Evolutionary conservation across 176 grass and related monocot genomes (phyloP).

Genomic region (Oryza coarctata): DNA sequence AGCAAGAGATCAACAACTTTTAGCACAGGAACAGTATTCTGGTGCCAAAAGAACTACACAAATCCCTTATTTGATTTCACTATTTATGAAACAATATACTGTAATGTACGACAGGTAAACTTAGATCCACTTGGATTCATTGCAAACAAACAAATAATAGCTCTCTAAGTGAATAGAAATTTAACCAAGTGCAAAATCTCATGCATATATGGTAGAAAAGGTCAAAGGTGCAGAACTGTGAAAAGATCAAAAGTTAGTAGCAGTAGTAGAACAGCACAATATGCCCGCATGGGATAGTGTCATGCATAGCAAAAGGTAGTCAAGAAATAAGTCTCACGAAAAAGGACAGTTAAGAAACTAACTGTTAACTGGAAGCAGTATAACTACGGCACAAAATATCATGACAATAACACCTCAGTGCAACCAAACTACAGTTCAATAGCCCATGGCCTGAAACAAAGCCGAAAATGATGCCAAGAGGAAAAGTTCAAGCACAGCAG

Average conservation of each 20-base stretch:
- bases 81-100: neutral
- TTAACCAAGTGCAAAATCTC: neutral
- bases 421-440: neutral
- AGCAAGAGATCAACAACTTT: neutral
- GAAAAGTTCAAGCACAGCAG: neutral
- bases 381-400: neutral
- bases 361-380: neutral
- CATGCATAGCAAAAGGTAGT: neutral
- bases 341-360: neutral
- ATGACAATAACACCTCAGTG: neutral
- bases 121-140: neutral
- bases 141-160: neutral
- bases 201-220: neutral
- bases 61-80: neutral
- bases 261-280: neutral
- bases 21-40: neutral
- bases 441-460: neutral
- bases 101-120: neutral
- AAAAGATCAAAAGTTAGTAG: slow-evolving; percentile 1
- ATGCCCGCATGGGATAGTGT: neutral
- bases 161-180: neutral
- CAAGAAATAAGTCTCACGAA: neutral
- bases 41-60: neutral
- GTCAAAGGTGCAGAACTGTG: neutral
- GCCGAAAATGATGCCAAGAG: neutral